A percentile compares a stretch with the other conserved stretches of the same genome.
phyloP scores from a whole-genome alignment of 345 rosid species.

The Salix exigua region DNA sequence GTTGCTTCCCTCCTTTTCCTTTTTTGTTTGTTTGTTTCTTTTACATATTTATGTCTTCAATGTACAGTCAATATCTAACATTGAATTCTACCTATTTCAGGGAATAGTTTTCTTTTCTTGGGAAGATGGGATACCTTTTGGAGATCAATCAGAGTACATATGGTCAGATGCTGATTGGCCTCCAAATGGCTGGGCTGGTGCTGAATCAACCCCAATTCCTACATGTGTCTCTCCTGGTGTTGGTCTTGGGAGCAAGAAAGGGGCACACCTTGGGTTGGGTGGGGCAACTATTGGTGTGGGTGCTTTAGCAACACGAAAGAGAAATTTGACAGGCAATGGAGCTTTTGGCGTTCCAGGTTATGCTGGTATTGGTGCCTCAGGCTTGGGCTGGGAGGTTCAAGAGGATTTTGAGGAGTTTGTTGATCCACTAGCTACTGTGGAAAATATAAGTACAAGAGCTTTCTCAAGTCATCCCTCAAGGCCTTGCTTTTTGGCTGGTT shows the following conservation, averaged over 20 bases:
- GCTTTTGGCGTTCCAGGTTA: slow-evolving; percentile 60
- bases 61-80: slow-evolving; percentile 4
- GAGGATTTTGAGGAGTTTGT: slow-evolving; percentile 65
- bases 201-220: slow-evolving; percentile 71
- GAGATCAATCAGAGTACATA: slow-evolving; percentile 45
- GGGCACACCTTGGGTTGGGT: slow-evolving; percentile 72
- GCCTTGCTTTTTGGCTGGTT: slow-evolving; percentile 91
- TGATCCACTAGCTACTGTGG: slow-evolving; percentile 71
- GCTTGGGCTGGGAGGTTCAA: slow-evolving; percentile 78
- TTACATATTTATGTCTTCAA: background rate
- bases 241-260: slow-evolving; percentile 71
- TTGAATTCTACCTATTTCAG: slow-evolving; percentile 38
- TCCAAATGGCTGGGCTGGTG: slow-evolving; percentile 81
- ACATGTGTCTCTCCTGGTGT: slow-evolving; percentile 64
- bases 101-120: slow-evolving; percentile 72
- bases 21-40: background rate
- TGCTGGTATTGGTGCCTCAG: slow-evolving; percentile 62
- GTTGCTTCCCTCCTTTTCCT: background rate
- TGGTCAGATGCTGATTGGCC: slow-evolving; percentile 93
- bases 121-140: slow-evolving; percentile 42
- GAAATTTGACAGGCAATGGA: slow-evolving; percentile 46
- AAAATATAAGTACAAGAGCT: slow-evolving; percentile 65
- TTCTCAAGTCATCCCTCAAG: slow-evolving; percentile 85
- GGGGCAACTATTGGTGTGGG: slow-evolving; percentile 60
- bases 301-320: slow-evolving; percentile 46